A percentile compares a stretch with the other conserved stretches of the same genome.
These are phyloP conservation scores for Breviolum minutum DNA, from an alignment of 73 alveolate species.

Conservation along the genomic window DNA sequence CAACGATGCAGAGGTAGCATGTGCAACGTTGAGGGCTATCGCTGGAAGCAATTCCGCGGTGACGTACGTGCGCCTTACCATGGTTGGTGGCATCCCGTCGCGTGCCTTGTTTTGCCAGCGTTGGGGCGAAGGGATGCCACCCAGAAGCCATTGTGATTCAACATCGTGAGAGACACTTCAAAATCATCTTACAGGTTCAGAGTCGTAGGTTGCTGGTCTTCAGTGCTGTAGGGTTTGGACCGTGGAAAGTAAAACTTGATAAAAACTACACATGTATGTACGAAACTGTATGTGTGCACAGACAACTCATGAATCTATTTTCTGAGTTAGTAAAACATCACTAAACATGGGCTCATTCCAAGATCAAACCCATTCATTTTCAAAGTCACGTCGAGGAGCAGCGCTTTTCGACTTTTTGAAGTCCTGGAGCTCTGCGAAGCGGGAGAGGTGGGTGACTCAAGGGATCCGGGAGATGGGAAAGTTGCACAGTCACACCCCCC, in stretches of 20 bases:
- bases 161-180: too few relatives aligned
- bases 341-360: not conserved
- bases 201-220: too few relatives aligned
- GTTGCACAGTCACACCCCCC: too few relatives aligned
- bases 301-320: not conserved
- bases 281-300: too few relatives aligned
- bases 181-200: too few relatives aligned
- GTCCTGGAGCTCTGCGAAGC: conserved; percentile 69
- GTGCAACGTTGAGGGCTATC: conserved; percentile 78
- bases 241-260: too few relatives aligned
- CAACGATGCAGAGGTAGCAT: conserved; percentile 30
- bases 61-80: not conserved
- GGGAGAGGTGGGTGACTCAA: not conserved
- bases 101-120: not conserved
- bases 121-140: too few relatives aligned
- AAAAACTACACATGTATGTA: too few relatives aligned
- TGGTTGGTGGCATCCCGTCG: conserved; percentile 83
- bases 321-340: not conserved
- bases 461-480: not conserved
- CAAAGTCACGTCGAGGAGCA: conserved; percentile 5
- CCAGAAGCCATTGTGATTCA: too few relatives aligned
- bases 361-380: not conserved
- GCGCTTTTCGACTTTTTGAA: conserved; percentile 55
- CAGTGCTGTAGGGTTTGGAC: too few relatives aligned
- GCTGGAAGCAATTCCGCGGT: conserved; percentile 75